Evolutionary conservation across 163 green algal genomes (phyloP), one percentile per base, ranked within the genome.

Genomic region (Prototheca cutis): DNA sequence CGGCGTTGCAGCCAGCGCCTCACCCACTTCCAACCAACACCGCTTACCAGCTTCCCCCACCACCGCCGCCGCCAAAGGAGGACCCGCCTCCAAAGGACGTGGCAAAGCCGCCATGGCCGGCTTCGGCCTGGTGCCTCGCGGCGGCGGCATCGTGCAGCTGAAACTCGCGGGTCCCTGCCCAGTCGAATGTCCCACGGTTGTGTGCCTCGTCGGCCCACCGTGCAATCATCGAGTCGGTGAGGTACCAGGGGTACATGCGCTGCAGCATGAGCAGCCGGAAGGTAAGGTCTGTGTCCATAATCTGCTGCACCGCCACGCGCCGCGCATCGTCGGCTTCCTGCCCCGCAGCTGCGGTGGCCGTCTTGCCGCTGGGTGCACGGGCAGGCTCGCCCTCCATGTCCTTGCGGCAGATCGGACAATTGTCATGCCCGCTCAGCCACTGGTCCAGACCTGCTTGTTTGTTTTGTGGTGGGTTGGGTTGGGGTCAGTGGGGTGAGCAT

Each of bases 371-470:
- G 3, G 54, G 40, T 5, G 42, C 33, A n/a, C 10, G 10, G 31
- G 39, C 57, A 34, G 36, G 28, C 13, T 68, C 51, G 36, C 30
- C 23, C 40, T 48, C 53, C 51, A 66, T 54, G 39, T 54, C 53
- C 31, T 63, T 28, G 28, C 72, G 63, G 60, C 75, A 83, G 32
- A 83, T 56, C 17, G 75, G 72, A 56, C 75, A 80, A 25, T 58
- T 79, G 54, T 57, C 62, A 10, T 65, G 55, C 21, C 67, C 42
- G 6, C 72, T 40, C 45, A 80, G 48, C 72, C 75, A 80, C 32
- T 53, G 18, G 4, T 68, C 40, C 36, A 71, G 28, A 51, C 59
- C 65, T 75, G 69, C 5, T n/a, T n/a, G n/a, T n/a, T n/a, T n/a
- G n/a, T n/a, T n/a, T n/a, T n/a, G n/a, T n/a, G n/a, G n/a, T n/a